Base-by-base conservation (phyloP, 83 land plant species). In the Picea mariana region DNA sequence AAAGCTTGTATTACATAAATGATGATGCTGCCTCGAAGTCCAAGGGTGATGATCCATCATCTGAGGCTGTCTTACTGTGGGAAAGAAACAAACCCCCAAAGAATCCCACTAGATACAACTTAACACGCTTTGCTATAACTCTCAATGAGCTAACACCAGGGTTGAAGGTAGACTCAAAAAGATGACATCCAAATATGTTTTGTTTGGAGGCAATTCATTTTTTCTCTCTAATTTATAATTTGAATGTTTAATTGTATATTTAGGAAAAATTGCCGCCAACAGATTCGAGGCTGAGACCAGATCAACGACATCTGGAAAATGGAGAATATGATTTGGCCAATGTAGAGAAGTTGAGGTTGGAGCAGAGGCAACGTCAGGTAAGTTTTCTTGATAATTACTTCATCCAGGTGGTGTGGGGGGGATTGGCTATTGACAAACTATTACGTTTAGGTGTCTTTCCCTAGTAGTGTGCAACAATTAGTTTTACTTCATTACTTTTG, bases 201-300 rank as follows among this genome's bases (percentile, higher is more conserved):
- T 79, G 75, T 65, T 63, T 84, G 49, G 62, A 55, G 60, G 73
- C 85, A 12, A 75, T 66, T 80, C n/a, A 59, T 82, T 58, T 75
- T 80, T 21, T 77, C 34, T 84, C 61, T 79, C 82, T 59, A 9
- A 18, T 9, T 81, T 82, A 81, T 77, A 86, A 77, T 47, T 65
- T 38, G 63, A 73, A 15, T 83, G 72, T 86, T 85, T 88, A 79
- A 83, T 88, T 62, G 58, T 75, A 81, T 81, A 84, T 89, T 72
- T 77, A 97, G 99, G 99, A 93, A 88, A 92, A 93, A 79, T 87
- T 97, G 65, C 97, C 99, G 72, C 95, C 97, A n/a, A 96, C 97
- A 65, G 99, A 97, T 89, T 95, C 99, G 59, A 85, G 98, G 67
- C 87, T 91, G 38, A 86, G 99, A 79, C 98, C 98, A 38, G 98